Base-by-base conservation (phyloP, 2,329 filamentous ascomycete species). In the Trichoderma afroharzianum region DNA sequence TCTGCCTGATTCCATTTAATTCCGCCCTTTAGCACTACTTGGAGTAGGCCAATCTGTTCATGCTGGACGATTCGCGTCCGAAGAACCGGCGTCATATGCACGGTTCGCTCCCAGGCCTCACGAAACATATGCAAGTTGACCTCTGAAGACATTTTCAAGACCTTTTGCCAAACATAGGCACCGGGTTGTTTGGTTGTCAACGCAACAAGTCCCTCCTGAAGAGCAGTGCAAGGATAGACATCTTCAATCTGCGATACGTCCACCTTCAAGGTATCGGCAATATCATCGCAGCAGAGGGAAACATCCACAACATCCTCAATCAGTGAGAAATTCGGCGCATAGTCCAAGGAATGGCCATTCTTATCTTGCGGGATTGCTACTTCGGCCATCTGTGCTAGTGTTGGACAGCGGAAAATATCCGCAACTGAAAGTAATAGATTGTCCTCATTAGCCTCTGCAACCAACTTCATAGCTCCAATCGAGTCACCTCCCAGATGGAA, bases 61-160 rank as follows among this genome's bases (percentile, higher is more conserved):
- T 83, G 78, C 24, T 86, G 83, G 0, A 86, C 79, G 61, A 87
- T 83, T 47, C 84, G 80, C 0, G 85, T 84, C 4, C 85, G 80
- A 12, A 86, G 76, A 39, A 86, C 84, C 1, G 74, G 61, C 2
- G 57, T 61, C 3, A 39, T 4, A 0, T 55, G 32, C 11, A 70
- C 43, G 0, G 72, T 68, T 2, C 67, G 33, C 33, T 36, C 33
- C 33, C 33, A 36, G 33, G 33, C 33, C 12, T 36, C 12, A 36
- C 33, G 33, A 36, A 36, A 36, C 3, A 0, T 36, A 15, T 36
- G 2, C 33, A 36, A 36, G 33, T 36, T 36, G 14, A 15, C 11
- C 75, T 61, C 75, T 73, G 76, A 6, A 76, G 74, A 0, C 14
- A 78, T 53, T 15, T 74, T 71, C 11, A 76, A 57, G 3, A 72